Conservation (phyloP, 768 basidiomycete species). For the Exsudoporus frostii region DNA sequence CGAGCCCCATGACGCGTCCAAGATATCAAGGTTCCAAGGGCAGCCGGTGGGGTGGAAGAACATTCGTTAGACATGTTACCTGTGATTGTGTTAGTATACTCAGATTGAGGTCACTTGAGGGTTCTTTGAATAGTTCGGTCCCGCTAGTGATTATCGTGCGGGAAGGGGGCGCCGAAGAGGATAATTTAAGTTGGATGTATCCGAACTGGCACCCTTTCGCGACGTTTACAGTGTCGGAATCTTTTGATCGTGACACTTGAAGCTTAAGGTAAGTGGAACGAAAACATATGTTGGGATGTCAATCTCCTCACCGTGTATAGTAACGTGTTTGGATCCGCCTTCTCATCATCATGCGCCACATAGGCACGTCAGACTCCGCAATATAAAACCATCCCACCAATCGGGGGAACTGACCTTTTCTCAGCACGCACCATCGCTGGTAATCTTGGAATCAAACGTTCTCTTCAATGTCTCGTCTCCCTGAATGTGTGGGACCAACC, state of each 20-base stretch:
- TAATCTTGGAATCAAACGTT: not conserved
- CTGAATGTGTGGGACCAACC: slow-evolving; percentile 1
- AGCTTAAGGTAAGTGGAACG: not conserved
- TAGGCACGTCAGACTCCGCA: not conserved
- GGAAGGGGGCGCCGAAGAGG: slow-evolving; percentile 1
- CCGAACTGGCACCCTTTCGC: not conserved
- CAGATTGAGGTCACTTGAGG: not conserved
- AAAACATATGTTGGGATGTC: not conserved
- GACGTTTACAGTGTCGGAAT: not conserved
- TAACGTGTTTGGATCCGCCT: no score
- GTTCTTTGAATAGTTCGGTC: not conserved
- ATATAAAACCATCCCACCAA: not conserved
- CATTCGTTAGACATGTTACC: not conserved
- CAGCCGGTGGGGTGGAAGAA: not conserved
- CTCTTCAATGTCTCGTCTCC: not conserved
- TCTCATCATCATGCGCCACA: no score
- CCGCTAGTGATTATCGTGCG: not conserved
- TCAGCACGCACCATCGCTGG: not conserved
- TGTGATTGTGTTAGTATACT: not conserved
- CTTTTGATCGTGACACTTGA: not conserved
- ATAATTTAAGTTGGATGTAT: not conserved
- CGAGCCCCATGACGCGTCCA: slow-evolving; percentile 1
- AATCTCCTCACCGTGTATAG: not conserved
- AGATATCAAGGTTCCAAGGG: not conserved
- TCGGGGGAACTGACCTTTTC: not conserved